Base-by-base conservation (phyloP, 2,329 filamentous ascomycete genomes). In the Sordariomycetes sp. region DNA sequence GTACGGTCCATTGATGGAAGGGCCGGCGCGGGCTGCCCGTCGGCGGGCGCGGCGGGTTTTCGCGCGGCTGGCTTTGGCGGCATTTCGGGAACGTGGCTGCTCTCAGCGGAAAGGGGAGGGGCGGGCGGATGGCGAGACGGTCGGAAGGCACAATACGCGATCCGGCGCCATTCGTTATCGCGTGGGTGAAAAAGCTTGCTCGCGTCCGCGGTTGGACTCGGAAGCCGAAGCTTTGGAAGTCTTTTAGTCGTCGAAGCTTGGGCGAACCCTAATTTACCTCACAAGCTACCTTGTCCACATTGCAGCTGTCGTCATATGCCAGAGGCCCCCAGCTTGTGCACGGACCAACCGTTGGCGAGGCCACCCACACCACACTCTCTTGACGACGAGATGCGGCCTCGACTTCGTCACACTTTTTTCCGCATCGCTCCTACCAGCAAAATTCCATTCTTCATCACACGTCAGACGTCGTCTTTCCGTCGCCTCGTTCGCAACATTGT, bases 321-420 rank as follows among this genome's bases (percentile, higher is more conserved):
- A 24, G 22, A 24, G 12, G 8, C 8, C 20, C n/a, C 5, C 3
- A 24, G 46, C 20, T 24, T 50, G 11, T 24, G 46, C 46, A 50
- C 46, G 46, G 46, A 24, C 46, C 46, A 50, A 11, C 20, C 20
- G n/a, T 22, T 22, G 7, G 46, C 46, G 22, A 20, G 20, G 46
- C 20, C 16, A 46, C 16, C 16, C 40, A 3, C 40, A 46, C 40
- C 40, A 46, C 40, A 46, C 40, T 7, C 37, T 40, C 11, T 46
- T 46, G 40, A 46, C 40, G 40, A 46, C 40, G 40, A 46, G 40
- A 46, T 25, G 34, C 55, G 40, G 55, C 55, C 55, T 57, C 32
- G 14, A 51, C 50, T 25, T 48, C 55, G 25, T 57, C 40, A 57
- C 55, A 57, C 55, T 57, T 57, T 57, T 57, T 57, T 57, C 40